Base-by-base conservation (phyloP, 495 filamentous ascomycete species). In the Coniosporium apollinis region DNA sequence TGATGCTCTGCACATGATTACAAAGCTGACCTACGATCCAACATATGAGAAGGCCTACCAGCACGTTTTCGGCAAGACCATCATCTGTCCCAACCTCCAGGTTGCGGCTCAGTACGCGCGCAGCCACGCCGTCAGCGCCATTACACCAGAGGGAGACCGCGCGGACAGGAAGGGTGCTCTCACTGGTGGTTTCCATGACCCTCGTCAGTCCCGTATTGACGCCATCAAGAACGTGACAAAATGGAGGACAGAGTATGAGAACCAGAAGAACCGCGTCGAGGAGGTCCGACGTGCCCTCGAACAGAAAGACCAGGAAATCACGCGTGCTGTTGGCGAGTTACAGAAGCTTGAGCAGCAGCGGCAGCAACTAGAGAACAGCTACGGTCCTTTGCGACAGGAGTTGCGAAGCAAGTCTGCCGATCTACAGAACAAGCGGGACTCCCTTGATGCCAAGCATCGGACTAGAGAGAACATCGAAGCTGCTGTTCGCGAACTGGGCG, bases 21-120 rank as follows among this genome's bases (percentile, higher is more conserved):
- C 74, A 45, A 94, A 91, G 56, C 61, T 99, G 37, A 71, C 76
- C 41, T 96, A 71, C 45, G 77, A 93, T 37, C 57, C 64, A 2
- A 61, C 60, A 28, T 93, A 81, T 44, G 82, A 87, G 33, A 75
- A 70, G 41, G 89, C 89, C 0, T 86, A 96, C 54, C 72, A 78
- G 46, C 83, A 93, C 45, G 81, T 96, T 4, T 96, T 99, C 59
- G 89, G 86, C 15, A 89, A 85, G 47, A 92, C 85, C 2, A 82
- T 96, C 36, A 75, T 99, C 42, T 96, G 91, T 44, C 85, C 85
- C 2, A 87, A 81, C 48, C 61, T 99, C 11, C 66, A 78, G 28
- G 69, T 93, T 35, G 84, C 82, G 5, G 70, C 79, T 6, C 81
- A 92, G 48, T 94, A 93, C 49, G 82, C 89, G 8, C 70, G 87